Percentiles rank a stretch among this genome's conserved stretches.
Conservation (phyloP, 345 rosid genomes). For the Sapria himalayana region DNA sequence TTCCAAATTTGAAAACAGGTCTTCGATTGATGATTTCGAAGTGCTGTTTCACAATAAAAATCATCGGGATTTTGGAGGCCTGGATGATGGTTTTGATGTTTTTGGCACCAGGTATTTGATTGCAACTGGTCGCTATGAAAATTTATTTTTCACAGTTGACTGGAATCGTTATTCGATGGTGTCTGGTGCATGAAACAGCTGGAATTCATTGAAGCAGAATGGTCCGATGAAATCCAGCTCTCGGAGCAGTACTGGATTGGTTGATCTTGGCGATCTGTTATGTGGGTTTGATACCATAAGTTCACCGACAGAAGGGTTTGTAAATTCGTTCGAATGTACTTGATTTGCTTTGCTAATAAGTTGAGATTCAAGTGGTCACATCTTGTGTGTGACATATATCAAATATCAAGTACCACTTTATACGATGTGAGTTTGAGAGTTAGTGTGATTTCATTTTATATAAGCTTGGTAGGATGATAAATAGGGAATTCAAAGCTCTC, state of each 20-base stretch:
- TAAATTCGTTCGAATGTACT: background rate
- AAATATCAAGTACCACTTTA: too few species aligned
- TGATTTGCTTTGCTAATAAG: background rate
- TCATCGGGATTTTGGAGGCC: slow-evolving; percentile 14
- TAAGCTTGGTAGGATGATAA: too few species aligned
- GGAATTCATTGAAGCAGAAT: slow-evolving; percentile 16
- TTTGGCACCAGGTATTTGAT: too few species aligned
- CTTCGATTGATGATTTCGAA: slow-evolving; percentile 13
- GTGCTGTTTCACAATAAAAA: slow-evolving; percentile 10
- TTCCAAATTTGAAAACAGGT: slow-evolving; percentile 14
- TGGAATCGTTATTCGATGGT: slow-evolving; percentile 21
- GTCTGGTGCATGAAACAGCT: slow-evolving; percentile 30
- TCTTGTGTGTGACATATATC: too few species aligned
- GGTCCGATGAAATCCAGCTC: slow-evolving; percentile 11
- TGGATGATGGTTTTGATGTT: slow-evolving; percentile 22
- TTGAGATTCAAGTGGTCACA: too few species aligned
- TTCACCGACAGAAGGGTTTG: slow-evolving; percentile 25
- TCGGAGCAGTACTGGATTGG: slow-evolving; percentile 11
- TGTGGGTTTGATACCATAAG: slow-evolving; percentile 50
- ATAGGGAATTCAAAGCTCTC: too few species aligned
- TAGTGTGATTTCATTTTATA: too few species aligned
- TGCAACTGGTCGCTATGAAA: too few species aligned
- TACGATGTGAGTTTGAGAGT: too few species aligned
- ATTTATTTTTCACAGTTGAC: too few species aligned
- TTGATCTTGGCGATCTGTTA: slow-evolving; percentile 41